Percentiles rank a stretch among this genome's conserved stretches.
Evolutionary conservation across 2,329 filamentous ascomycete genomes (phyloP).

Genomic region (Claviceps maximensis): DNA sequence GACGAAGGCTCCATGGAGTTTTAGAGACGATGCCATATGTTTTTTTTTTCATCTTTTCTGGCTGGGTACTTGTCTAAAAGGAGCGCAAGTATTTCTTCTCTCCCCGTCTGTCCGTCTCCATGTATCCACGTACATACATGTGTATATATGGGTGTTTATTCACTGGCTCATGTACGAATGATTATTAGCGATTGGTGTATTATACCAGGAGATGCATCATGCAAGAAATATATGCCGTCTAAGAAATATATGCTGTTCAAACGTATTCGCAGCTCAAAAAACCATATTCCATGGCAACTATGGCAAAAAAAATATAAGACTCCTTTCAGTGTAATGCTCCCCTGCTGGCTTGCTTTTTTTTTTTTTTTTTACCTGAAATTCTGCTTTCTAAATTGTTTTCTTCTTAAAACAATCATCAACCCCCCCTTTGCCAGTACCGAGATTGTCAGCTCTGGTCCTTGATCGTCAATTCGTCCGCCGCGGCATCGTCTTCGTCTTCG

Average conservation of each 20-base stretch:
- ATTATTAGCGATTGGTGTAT: background rate
- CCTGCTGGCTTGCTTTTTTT: too few species aligned
- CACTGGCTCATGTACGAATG: background rate
- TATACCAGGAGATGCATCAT: background rate
- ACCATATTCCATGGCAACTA: too few species aligned
- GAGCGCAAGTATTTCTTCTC: background rate
- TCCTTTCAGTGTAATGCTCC: too few species aligned
- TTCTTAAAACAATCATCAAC: background rate
- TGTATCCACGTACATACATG: background rate
- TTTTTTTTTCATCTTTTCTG: background rate
- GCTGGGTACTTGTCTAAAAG: too few species aligned
- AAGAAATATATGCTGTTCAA: too few species aligned
- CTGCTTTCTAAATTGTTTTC: background rate
- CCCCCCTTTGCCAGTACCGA: background rate
- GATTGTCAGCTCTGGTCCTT: background rate
- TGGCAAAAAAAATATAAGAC: too few species aligned
- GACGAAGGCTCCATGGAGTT: slow-evolving; percentile 42
- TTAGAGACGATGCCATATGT: slow-evolving; percentile 14
- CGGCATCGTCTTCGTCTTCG: background rate
- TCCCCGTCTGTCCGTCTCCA: background rate
- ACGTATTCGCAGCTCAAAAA: too few species aligned
- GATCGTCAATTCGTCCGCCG: background rate
- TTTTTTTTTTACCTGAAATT: too few species aligned
- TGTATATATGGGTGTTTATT: too few species aligned
- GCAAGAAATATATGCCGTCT: too few species aligned